Evolutionary conservation across 192 early-diverging fungal genomes (phyloP), one percentile per base, ranked within the genome.

Genomic region (Phlyctochytrium bullatum): DNA sequence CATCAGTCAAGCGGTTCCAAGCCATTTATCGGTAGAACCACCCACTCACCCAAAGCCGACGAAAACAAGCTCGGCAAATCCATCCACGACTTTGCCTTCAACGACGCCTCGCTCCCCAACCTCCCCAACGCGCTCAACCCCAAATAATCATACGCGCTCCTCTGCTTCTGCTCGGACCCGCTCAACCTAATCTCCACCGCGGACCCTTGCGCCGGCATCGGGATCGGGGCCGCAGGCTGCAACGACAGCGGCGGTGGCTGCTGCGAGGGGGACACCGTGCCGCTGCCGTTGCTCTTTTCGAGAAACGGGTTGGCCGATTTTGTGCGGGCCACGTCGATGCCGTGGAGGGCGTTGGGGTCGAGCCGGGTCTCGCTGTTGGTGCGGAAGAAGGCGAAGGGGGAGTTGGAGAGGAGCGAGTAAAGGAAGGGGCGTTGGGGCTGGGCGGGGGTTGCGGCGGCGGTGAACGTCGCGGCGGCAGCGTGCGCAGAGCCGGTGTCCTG

Each of bases 321-420:
- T 6, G 14, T 2, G 27, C 58, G 2, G 58, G 10, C 4, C 3
- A 29, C 3, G n/a, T n/a, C n/a, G n/a, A n/a, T n/a, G n/a, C n/a
- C n/a, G n/a, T n/a, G n/a, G n/a, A n/a, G n/a, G n/a, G n/a, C n/a
- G n/a, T n/a, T n/a, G n/a, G n/a, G n/a, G n/a, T n/a, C n/a, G n/a
- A n/a, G n/a, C 29, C 3, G 3, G 25, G 58, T 20, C 16, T 31
- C 58, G 33, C 3, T 60, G 32, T 25, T 20, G 33, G 58, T 31
- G 0, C 57, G 34, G 61, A 81, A 81, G 10, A 81, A 54, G 16
- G 76, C 58, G 54, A 81, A 81, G 24, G 80, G 68, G 20, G 77
- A 73, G 0, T 69, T 61, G 28, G 80, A 54, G 2, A 81, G 65
- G 32, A 79, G 57, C 31, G 80, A 76, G 51, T 64, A 61, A 0